These are phyloP conservation scores for Cenococcum geophilum DNA, from an alignment of 495 filamentous ascomycete species.

Conservation along the genomic window DNA sequence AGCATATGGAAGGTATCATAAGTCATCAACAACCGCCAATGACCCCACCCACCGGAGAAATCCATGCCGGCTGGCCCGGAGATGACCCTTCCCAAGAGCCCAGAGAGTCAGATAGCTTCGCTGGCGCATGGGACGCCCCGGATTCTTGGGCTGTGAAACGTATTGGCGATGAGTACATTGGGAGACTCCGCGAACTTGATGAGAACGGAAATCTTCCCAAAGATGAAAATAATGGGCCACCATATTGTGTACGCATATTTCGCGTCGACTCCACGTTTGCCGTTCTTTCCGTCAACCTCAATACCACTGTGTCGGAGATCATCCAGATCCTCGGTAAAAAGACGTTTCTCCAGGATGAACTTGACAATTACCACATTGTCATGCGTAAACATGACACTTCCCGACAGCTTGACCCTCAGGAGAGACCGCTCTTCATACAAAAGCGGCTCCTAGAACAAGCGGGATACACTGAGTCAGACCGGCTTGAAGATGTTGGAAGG, in stretches of 20 bases:
- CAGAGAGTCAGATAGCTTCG: constrained; percentile 32
- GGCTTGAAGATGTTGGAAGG: constrained; percentile 88
- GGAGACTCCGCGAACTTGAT: constrained; percentile 54
- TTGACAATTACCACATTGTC: constrained; percentile 92
- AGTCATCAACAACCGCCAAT: constrained; percentile 51
- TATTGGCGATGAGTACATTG: constrained; percentile 57
- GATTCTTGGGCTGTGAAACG: constrained; percentile 88
- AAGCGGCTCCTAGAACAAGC: constrained; percentile 87
- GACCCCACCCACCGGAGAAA: constrained; percentile 54
- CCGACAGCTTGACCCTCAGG: constrained; percentile 66
- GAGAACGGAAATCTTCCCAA: constrained; percentile 51
- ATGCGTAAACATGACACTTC: constrained; percentile 89
- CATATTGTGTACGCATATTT: constrained; percentile 94
- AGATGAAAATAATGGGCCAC: constrained; percentile 57
- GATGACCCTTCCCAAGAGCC: constrained; percentile 40
- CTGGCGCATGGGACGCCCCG: constrained; percentile 72
- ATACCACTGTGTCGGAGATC: constrained; percentile 77
- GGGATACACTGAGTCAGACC: constrained; percentile 81
- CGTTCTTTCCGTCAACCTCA: constrained; percentile 72
- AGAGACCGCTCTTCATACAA: constrained; percentile 86
- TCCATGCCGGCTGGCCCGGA: constrained; percentile 48
- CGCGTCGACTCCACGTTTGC: constrained; percentile 89
- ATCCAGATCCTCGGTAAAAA: constrained; percentile 80
- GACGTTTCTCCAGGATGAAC: constrained; percentile 78
- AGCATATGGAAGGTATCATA: constrained; percentile 78